phyloP scores from a whole-genome alignment of 148 eudicot genomes.

The Polygonum aviculare region DNA sequence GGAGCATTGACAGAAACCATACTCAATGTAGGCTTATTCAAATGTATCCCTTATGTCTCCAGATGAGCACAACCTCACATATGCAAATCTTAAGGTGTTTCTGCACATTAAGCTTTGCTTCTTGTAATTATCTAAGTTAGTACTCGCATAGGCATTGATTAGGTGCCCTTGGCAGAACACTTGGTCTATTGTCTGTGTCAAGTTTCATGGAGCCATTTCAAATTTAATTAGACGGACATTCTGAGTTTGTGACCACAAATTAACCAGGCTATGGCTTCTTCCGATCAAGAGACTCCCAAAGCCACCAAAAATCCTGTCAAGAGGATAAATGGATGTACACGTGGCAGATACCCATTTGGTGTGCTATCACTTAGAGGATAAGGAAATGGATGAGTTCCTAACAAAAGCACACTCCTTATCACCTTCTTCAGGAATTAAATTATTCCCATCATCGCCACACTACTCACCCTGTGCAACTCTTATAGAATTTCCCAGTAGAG shows the following conservation, averaged over 20 bases:
- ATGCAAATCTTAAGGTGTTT: too few relatives aligned
- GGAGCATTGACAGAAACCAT: too few relatives aligned
- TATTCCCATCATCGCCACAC: constrained; percentile 5
- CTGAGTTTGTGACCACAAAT: background rate
- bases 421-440: background rate
- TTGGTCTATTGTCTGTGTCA: too few relatives aligned
- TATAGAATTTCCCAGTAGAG: background rate
- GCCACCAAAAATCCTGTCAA: constrained; percentile 15
- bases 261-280: background rate
- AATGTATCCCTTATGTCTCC: too few relatives aligned
- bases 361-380: constrained; percentile 27
- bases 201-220: too few relatives aligned
- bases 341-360: constrained; percentile 40
- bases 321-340: constrained; percentile 26
- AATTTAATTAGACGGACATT: background rate
- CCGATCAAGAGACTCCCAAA: background rate
- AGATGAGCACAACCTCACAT: too few relatives aligned
- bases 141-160: too few relatives aligned
- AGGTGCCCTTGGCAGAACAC: too few relatives aligned
- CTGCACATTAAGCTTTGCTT: too few relatives aligned
- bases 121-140: too few relatives aligned
- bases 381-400: constrained; percentile 30
- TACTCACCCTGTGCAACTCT: constrained; percentile 10
- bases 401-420: background rate
- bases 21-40: too few relatives aligned